These are phyloP conservation scores for Penicillium italicum DNA, from an alignment of 2,329 filamentous ascomycete species.

Conservation along the genomic window DNA sequence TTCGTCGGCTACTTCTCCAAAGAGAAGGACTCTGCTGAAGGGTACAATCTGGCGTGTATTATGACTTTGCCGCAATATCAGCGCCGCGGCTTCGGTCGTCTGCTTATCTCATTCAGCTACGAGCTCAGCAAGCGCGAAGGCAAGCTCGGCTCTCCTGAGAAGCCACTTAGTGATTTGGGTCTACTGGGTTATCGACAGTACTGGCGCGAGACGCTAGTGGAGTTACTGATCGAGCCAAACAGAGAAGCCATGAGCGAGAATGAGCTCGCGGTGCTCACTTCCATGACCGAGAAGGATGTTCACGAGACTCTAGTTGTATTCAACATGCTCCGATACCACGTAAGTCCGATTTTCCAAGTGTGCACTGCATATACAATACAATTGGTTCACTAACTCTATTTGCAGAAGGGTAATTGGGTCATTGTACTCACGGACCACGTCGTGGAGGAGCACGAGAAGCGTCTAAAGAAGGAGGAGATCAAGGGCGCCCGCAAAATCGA, in stretches of 20 bases:
- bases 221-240: slow-evolving; percentile 71
- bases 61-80: slow-evolving; percentile 95
- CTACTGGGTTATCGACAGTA: slow-evolving; percentile 93
- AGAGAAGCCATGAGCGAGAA: slow-evolving; percentile 73
- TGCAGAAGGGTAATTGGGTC: slow-evolving; percentile 83
- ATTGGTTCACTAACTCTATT: slow-evolving; percentile 15
- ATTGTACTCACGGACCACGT: slow-evolving; percentile 86
- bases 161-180: slow-evolving; percentile 89
- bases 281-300: slow-evolving; percentile 97
- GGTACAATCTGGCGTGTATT: slow-evolving; percentile 98
- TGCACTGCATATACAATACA: not conserved
- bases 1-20: slow-evolving; percentile 99
- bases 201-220: slow-evolving; percentile 93
- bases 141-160: slow-evolving; percentile 93
- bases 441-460: slow-evolving; percentile 63
- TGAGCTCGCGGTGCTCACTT: slow-evolving; percentile 69
- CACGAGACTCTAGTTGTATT: slow-evolving; percentile 90
- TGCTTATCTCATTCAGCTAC: slow-evolving; percentile 96
- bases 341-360: slow-evolving; percentile 32
- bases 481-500: slow-evolving; percentile 75
- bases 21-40: slow-evolving; percentile 94
- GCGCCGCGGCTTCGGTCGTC: slow-evolving; percentile 84
- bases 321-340: slow-evolving; percentile 90
- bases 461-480: slow-evolving; percentile 72
- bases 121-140: slow-evolving; percentile 92